Evolutionary conservation across 176 grass and related monocot species (phyloP).

Genomic region (Bothriochloa decipiens): DNA sequence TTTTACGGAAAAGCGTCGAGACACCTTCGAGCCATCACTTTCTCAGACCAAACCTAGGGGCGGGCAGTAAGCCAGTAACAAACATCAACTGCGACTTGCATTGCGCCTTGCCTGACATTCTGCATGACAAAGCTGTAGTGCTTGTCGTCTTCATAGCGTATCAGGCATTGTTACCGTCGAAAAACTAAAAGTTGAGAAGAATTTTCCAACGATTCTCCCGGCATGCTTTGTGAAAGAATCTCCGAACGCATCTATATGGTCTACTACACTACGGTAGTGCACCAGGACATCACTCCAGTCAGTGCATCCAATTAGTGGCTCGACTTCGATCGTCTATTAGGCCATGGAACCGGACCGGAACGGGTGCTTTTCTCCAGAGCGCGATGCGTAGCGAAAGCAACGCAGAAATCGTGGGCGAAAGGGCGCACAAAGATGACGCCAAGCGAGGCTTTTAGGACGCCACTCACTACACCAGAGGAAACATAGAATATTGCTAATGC

Average conservation of each 20-base stretch:
- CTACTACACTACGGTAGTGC: neutral
- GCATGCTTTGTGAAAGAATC: conserved; percentile 1
- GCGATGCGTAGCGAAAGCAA: neutral
- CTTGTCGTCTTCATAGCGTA: neutral
- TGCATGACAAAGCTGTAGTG: neutral
- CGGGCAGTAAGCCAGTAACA: accelerated
- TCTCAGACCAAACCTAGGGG: neutral
- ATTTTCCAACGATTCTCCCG: too few species aligned
- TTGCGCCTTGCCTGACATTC: neutral
- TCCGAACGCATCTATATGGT: conserved; percentile 12
- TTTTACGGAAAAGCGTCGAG: too few species aligned
- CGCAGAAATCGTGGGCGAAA: conserved; percentile 25
- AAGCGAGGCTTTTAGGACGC: conserved; percentile 18
- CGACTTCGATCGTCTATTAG: conserved; percentile 21
- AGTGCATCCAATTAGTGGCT: conserved; percentile 23
- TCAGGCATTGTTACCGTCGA: too few species aligned
- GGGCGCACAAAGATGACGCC: conserved; percentile 23
- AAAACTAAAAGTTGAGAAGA: too few species aligned
- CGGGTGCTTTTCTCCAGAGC: neutral
- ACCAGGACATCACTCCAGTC: neutral
- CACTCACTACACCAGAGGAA: neutral
- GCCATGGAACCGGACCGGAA: neutral
- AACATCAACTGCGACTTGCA: neutral
- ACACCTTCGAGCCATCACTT: neutral
- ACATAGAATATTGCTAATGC: neutral